Evolutionary conservation across 2,329 filamentous ascomycete species (phyloP), one percentile per base, ranked within the genome.

Genomic region (Ascochyta lentis): DNA sequence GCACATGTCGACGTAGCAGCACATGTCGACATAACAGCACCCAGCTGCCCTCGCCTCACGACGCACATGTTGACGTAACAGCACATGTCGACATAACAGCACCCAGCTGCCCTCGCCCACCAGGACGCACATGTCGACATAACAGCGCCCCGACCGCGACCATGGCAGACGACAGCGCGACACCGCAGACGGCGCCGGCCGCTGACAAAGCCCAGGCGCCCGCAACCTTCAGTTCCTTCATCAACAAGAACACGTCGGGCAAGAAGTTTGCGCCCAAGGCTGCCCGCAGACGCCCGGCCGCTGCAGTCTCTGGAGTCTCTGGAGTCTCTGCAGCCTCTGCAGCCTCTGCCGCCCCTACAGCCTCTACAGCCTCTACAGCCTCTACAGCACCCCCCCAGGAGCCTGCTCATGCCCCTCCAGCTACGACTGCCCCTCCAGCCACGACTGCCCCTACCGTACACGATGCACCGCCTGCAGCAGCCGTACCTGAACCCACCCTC

Each of bases 211-310:
- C 65, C 8, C 60, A 56, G 40, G 54, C 62, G 7, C 60, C 66
- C 6, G 54, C 54, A 19, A 64, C 63, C 5, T 68, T 67, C 37
- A 69, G 61, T 53, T 66, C 68, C 37, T 73, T 70, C 56, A 69
- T 73, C 54, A 72, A 72, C 53, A 73, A 74, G 73, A 76, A 78
- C 58, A 76, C 76, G 53, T 76, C 77, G 16, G 77, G 77, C 67
- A 81, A 79, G 64, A 80, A 79, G 64, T 77, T 80, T 55, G 79
- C 78, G 4, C 80, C 81, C 35, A 82, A 81, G 61, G 78, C 74
- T 43, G 72, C 76, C 27, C 73, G 74, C 37, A 77, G 80, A 46
- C 73, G 79, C 27, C 76, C 79, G 40, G 67, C 70, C 7, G 56
- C 68, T 22, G 52, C 63, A 24, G 59, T 71, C 1, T 7, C 41